These are phyloP conservation scores for Populus pruinosa DNA, from an alignment of 345 rosid species.

Conservation along the genomic window DNA sequence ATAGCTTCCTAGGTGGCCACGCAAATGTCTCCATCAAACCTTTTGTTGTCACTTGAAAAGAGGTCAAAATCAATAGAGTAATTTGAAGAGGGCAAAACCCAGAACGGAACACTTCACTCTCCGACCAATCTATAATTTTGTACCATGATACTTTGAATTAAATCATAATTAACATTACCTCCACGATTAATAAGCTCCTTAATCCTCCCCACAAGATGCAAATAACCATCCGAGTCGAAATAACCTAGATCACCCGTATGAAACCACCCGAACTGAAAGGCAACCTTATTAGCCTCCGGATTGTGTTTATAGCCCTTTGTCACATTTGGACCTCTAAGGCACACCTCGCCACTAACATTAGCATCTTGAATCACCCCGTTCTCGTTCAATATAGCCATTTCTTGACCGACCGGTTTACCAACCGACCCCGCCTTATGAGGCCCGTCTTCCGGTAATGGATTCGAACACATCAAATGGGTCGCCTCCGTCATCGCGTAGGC, in stretches of 20 bases:
- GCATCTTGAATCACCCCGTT: constrained; percentile 50
- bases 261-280: constrained; percentile 88
- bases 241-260: constrained; percentile 84
- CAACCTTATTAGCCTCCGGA: constrained; percentile 79
- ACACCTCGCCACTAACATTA: constrained; percentile 61
- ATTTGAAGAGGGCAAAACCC: too few species aligned
- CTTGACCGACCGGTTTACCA: constrained; percentile 81
- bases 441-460: constrained; percentile 78
- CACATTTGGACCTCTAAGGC: constrained; percentile 83
- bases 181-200: constrained; percentile 99
- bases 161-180: constrained; percentile 34
- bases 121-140: too few species aligned
- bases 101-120: too few species aligned
- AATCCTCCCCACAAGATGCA: constrained; percentile 86
- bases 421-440: constrained; percentile 79
- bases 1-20: too few species aligned
- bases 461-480: constrained; percentile 69
- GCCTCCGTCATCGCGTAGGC: constrained; percentile 96
- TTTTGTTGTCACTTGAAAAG: too few species aligned
- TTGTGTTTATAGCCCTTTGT: constrained; percentile 88
- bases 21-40: too few species aligned
- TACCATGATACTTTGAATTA: too few species aligned
- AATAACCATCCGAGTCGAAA: constrained; percentile 79
- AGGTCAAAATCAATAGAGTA: too few species aligned
- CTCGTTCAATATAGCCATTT: constrained; percentile 63